Base-by-base conservation (phyloP, 164 flowering plant genomes). In the Cinnamomum micranthum region DNA sequence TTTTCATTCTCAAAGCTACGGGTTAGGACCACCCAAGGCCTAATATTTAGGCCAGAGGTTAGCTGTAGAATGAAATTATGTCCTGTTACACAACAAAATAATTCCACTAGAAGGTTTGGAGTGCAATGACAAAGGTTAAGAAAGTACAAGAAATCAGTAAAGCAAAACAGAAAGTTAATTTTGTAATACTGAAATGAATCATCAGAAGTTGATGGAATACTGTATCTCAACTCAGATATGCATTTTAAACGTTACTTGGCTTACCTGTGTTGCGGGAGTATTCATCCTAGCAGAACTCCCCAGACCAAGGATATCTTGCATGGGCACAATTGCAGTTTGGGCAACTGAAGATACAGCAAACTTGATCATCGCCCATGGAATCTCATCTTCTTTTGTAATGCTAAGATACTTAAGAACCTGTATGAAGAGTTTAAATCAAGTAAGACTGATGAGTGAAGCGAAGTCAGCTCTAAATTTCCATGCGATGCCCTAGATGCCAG, bases 211-310 rank as follows among this genome's bases (percentile, higher is more conserved):
- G 23, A 59, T 13, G 11, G 14, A 28, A 72, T 31, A n/a, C 35
- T 28, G 23, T 12, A 2, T 9, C 55, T 35, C 6, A 71, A 68
- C 4, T 33, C 23, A 1, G 52, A 70, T 74, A 62, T 47, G 69
- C 65, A 69, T 64, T 55, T 63, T 47, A 73, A 69, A 52, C 20
- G 19, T 14, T 25, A 77, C 20, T 52, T 70, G 62, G 59, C 81
- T 66, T 79, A 93, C 99, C 97, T 89, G 91, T 65, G 97, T 95
- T 58, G 97, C 97, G 35, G 99, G 99, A 84, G 82, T 86, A 73
- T 95, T 95, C 99, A 95, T 95, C 84, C 99, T 90, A 15, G 97
- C 91, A 77, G 95, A 87, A 83, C 78, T 91, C 27, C 91, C 97
- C 24, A 95, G 81, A 60, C 92, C 82, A 73, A 95, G 91, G 77